Evolutionary conservation across 345 rosid species (phyloP).

Genomic region (Populus alba): DNA sequence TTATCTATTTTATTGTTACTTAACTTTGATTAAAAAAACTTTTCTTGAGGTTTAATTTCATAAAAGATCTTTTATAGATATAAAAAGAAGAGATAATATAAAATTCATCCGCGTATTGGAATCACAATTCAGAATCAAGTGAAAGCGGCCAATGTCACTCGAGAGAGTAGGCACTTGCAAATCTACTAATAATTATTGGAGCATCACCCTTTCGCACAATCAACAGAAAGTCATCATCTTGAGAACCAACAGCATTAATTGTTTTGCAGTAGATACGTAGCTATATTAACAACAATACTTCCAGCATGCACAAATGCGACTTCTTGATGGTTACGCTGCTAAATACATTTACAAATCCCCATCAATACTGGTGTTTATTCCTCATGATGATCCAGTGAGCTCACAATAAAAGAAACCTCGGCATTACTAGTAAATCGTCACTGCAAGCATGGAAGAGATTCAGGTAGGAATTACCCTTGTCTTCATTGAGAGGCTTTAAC

Average conservation of each 20-base stretch:
- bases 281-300: background rate
- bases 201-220: too few species aligned
- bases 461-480: constrained; percentile 41
- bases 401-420: constrained; percentile 29
- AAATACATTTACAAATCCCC: background rate
- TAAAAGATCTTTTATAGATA: too few species aligned
- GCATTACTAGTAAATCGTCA: constrained; percentile 26
- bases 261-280: background rate
- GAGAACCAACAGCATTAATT: background rate
- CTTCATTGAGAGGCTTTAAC: constrained; percentile 33
- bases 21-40: background rate
- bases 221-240: background rate
- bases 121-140: background rate
- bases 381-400: constrained; percentile 15
- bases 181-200: too few species aligned
- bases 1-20: too few species aligned
- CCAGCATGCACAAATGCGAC: background rate
- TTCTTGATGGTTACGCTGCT: background rate
- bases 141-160: background rate
- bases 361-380: background rate
- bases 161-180: background rate
- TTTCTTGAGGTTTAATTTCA: too few species aligned
- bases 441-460: constrained; percentile 18
- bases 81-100: too few species aligned
- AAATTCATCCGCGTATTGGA: background rate